A percentile compares a stretch with the other conserved stretches of the same genome.
phyloP scores from a whole-genome alignment of 2,329 filamentous ascomycete genomes.

The Aspergillus pseudoglaucus region DNA sequence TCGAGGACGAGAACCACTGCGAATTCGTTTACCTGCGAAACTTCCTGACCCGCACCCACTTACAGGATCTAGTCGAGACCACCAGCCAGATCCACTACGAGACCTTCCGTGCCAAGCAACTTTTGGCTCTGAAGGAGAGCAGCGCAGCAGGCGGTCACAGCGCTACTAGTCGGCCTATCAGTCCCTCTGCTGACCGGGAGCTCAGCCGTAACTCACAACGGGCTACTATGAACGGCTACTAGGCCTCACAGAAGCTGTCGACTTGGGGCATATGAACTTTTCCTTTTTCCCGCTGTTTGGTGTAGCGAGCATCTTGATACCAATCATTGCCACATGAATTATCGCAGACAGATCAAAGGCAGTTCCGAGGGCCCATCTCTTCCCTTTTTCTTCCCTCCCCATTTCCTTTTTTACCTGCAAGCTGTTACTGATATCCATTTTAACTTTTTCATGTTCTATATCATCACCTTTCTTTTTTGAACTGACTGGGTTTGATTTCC shows the following conservation, averaged over 20 bases:
- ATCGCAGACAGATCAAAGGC: conserved; percentile 10
- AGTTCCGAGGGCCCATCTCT: conserved; percentile 11
- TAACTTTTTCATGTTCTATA: conserved; percentile 22
- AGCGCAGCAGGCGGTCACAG: conserved; percentile 70
- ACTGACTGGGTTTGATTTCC: conserved; percentile 19
- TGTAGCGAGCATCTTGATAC: conserved; percentile 14
- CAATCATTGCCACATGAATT: conserved; percentile 9
- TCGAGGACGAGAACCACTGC: conserved; percentile 99
- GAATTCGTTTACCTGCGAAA: conserved; percentile 98
- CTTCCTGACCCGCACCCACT: conserved; percentile 95
- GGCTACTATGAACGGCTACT: conserved; percentile 99
- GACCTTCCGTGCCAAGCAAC: conserved; percentile 98
- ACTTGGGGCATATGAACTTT: conserved; percentile 5
- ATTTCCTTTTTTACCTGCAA: conserved; percentile 20
- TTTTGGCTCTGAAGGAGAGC: conserved; percentile 96
- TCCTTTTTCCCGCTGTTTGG: conserved; percentile 6
- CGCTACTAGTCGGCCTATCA: conserved; percentile 79
- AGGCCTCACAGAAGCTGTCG: conserved; percentile 28
- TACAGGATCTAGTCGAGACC: conserved; percentile 98
- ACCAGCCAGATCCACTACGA: conserved; percentile 99
- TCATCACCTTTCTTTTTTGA: conserved; percentile 10
- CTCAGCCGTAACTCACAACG: conserved; percentile 94
- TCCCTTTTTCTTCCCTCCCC: conserved; percentile 10
- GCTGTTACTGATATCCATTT: conserved; percentile 36
- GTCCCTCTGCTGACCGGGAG: conserved; percentile 87